Base-by-base conservation (phyloP, 2,329 filamentous ascomycete species). In the Aulographum hederae region DNA sequence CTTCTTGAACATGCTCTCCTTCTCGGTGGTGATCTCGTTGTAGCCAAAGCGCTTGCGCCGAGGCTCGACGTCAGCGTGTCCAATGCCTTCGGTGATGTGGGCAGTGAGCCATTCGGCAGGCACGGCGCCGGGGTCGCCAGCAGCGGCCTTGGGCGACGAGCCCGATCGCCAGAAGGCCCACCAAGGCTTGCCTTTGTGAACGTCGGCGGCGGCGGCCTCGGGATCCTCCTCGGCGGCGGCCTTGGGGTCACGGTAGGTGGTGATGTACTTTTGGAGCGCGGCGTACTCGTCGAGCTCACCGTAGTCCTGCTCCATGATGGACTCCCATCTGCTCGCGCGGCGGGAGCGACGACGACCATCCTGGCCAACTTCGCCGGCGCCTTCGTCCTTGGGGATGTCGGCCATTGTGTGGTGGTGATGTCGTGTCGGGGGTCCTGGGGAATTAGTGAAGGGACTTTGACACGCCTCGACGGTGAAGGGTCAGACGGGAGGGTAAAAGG, bases 1-100 rank as follows among this genome's bases (percentile, higher is more conserved):
- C 59, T 80, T 74, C 50, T 75, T 52, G 52, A 79, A 65, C 60
- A 78, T 59, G 60, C 79, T 80, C 57, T 74, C 71, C 63, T 79
- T 79, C 60, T 80, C 76, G 19, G 73, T 69, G 18, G 65, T 61
- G 51, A 81, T 61, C 52, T 81, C 76, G 59, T 80, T 81, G 60
- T 57, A 79, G 38, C 76, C 76, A 41, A 62, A 64, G 45, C 65
- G 65, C 58, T 69, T 77, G 43, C 76, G 64, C 45, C 76, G 68
- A 32, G 47, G 46, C 46, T 78, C 74, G 33, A 78, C 67, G 37
- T 78, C 70, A 38, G 48, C 40, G 34, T 52, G 48, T 37, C 58
- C 59, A 36, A 81, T 61, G 65, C 76, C 76, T 35, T 63, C 50
- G 48, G 63, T 64, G 51, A 79, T 68, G 49, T 79, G 69, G 46